phyloP scores from a whole-genome alignment of 2,329 filamentous ascomycete genomes.

The Ophiostoma quercus region DNA sequence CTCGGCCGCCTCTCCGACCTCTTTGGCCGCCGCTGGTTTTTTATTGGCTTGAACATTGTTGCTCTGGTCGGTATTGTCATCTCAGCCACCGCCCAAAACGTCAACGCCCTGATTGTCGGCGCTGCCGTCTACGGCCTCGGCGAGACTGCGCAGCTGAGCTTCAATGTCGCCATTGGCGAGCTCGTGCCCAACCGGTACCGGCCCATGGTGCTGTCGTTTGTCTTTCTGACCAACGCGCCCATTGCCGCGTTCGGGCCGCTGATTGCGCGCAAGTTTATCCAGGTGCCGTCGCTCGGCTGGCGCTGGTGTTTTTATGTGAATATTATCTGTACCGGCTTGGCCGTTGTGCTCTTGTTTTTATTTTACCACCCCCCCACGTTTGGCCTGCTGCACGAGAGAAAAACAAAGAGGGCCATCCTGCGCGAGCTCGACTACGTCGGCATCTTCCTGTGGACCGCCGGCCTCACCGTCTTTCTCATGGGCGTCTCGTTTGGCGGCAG shows the following conservation, averaged over 20 bases:
- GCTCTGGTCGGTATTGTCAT: conserved; percentile 28
- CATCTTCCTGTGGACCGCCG: neutral
- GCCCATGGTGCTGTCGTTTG: conserved; percentile 33
- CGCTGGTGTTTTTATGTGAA: conserved; percentile 41
- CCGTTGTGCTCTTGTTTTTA: conserved; percentile 29
- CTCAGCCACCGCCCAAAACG: conserved; percentile 34
- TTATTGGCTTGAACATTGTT: conserved; percentile 37
- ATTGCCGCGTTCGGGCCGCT: conserved; percentile 32
- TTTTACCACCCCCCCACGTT: conserved; percentile 42
- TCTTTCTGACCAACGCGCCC: conserved; percentile 35
- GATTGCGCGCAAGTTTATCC: conserved; percentile 33
- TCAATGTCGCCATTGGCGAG: conserved; percentile 39
- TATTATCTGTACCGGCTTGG: conserved; percentile 35
- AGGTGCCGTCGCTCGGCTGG: conserved; percentile 36
- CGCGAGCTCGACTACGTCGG: conserved; percentile 38
- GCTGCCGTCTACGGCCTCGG: conserved; percentile 37
- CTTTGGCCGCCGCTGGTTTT: conserved; percentile 39
- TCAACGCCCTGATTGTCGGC: conserved; percentile 36
- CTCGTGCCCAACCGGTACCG: conserved; percentile 42
- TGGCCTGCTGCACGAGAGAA: conserved; percentile 37
- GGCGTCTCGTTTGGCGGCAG: conserved; percentile 36
- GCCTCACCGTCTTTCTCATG: conserved; percentile 29
- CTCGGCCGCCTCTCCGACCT: conserved; percentile 39
- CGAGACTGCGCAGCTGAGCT: conserved; percentile 37
- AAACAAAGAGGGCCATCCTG: conserved; percentile 35